These are phyloP conservation scores for Fusarium armeniacum DNA, from an alignment of 2,329 filamentous ascomycete genomes.

Conservation along the genomic window DNA sequence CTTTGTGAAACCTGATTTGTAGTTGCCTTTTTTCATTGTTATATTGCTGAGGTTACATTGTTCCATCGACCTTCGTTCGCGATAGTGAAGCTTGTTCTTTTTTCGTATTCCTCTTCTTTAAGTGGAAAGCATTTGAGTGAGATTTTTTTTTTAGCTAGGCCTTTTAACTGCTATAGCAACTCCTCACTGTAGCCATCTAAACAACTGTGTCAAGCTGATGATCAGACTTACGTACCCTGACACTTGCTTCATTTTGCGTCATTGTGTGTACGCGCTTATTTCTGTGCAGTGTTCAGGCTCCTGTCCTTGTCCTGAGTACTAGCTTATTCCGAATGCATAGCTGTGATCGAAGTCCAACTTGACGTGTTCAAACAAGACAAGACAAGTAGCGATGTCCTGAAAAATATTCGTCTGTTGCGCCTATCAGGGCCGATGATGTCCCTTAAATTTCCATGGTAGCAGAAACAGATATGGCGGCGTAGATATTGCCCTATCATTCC, in stretches of 20 bases:
- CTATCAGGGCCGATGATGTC: neutral
- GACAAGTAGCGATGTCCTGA: neutral
- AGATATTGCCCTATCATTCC: neutral
- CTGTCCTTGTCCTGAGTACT: neutral
- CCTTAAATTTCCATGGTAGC: neutral
- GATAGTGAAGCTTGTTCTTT: neutral
- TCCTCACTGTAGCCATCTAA: neutral
- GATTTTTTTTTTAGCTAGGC: neutral
- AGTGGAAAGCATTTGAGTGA: neutral
- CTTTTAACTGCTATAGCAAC: neutral
- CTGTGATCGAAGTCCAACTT: neutral
- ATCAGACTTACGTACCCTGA: constrained; percentile 3
- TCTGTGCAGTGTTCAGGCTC: neutral
- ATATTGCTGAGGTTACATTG: neutral
- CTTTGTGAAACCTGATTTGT: neutral
- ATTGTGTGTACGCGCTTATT: neutral
- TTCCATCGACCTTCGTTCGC: no score
- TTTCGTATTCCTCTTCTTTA: neutral
- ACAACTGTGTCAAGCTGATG: constrained; percentile 17
- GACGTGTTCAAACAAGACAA: neutral
- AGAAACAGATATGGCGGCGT: neutral
- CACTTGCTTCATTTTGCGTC: neutral
- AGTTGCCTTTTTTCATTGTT: neutral
- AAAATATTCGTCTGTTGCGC: neutral
- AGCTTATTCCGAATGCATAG: neutral